Evolutionary conservation across 495 filamentous ascomycete genomes (phyloP).

Genomic region (Cercophora sp.): DNA sequence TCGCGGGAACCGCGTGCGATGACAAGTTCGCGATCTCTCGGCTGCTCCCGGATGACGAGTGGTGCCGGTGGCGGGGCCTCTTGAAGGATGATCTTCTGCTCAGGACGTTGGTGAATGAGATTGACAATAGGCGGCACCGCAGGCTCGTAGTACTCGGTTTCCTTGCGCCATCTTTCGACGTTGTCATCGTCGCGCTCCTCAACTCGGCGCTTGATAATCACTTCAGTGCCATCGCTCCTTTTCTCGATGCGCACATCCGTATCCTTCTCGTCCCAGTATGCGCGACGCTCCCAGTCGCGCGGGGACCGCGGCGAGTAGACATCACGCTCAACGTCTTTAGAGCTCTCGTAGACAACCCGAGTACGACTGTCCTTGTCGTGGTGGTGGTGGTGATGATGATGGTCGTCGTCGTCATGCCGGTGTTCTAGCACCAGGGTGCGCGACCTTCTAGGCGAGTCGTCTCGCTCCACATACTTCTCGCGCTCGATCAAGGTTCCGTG

Average conservation of each 20-base stretch:
- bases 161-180: slow-evolving; percentile 59
- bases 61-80: slow-evolving; percentile 58
- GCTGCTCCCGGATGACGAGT: slow-evolving; percentile 60
- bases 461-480: slow-evolving; percentile 32
- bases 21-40: slow-evolving; percentile 20
- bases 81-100: slow-evolving; percentile 71
- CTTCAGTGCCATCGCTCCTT: slow-evolving; percentile 39
- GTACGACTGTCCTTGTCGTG: slow-evolving; percentile 21
- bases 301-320: slow-evolving; percentile 21
- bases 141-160: slow-evolving; percentile 64
- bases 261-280: slow-evolving; percentile 37
- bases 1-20: slow-evolving; percentile 53
- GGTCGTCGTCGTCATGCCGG: slow-evolving; percentile 13
- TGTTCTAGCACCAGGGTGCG: neutral
- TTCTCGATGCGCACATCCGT: slow-evolving; percentile 43
- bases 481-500: slow-evolving; percentile 33
- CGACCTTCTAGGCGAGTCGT: slow-evolving; percentile 15
- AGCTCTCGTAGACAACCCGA: slow-evolving; percentile 35
- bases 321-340: slow-evolving; percentile 33
- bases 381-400: slow-evolving; percentile 15
- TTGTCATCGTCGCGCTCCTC: slow-evolving; percentile 47
- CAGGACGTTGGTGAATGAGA: slow-evolving; percentile 57
- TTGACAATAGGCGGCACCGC: slow-evolving; percentile 54
- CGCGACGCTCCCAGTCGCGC: slow-evolving; percentile 39
- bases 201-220: slow-evolving; percentile 44